phyloP scores from a whole-genome alignment of 73 alveolate species.

The Vitrella brassicaformis region DNA sequence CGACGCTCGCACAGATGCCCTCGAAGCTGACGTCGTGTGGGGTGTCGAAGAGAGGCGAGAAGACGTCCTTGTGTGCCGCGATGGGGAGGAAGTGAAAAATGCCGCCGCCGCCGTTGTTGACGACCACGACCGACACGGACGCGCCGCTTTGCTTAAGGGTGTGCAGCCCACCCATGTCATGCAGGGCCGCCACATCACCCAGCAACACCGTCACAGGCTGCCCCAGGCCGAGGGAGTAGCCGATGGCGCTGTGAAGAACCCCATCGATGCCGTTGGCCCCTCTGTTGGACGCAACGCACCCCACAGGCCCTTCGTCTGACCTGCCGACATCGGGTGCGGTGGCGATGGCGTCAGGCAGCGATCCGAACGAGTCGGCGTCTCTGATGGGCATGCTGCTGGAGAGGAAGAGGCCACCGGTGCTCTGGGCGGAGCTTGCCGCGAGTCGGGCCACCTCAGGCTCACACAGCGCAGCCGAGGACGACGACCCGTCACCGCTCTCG shows the following conservation, averaged over 20 bases:
- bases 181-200: neutral
- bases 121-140: neutral
- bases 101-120: neutral
- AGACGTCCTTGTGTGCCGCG: neutral
- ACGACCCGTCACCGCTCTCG: too few species aligned
- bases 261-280: neutral
- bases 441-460: too few species aligned
- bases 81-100: neutral
- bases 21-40: neutral
- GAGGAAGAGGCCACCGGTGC: neutral
- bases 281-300: neutral
- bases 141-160: neutral
- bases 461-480: too few species aligned
- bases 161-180: neutral
- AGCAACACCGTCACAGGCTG: neutral
- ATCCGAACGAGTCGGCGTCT: neutral
- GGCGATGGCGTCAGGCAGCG: too few species aligned
- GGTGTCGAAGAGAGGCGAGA: neutral
- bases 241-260: neutral
- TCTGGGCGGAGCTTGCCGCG: too few species aligned
- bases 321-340: too few species aligned
- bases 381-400: neutral
- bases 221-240: neutral
- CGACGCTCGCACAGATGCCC: neutral
- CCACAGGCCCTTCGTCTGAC: neutral